Evolutionary conservation across 805 yeast species (phyloP), one percentile per base, ranked within the genome.

Genomic region (Pichia thaimueangensis): DNA sequence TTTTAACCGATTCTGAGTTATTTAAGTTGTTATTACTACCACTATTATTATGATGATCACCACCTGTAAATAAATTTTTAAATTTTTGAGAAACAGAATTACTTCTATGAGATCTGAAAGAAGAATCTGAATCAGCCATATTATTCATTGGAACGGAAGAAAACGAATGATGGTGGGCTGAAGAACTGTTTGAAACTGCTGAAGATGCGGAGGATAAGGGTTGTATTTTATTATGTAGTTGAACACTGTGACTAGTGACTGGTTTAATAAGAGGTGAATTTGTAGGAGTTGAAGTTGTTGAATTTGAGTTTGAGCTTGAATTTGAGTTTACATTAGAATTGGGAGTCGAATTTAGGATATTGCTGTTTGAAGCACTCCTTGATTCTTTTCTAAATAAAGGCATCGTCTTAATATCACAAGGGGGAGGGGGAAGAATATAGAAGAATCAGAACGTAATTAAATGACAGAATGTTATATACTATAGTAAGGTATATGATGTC

Each of bases 11-110:
- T 7, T 17, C 25, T n/a, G 15, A 11, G 8, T 4, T 10, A 33
- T 41, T 46, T 15, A 23, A 29, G 10, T 45, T 31, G 24, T 36
- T 36, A 25, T 9, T 17, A 17, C 29, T 20, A 11, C 12, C 23
- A 19, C 19, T 22, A 10, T 11, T 28, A 17, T 20, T 29, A 24
- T 17, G 15, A 8, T 31, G 31, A 20, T 19, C 13, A 30, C 23
- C 41, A 31, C 23, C 23, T 22, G 43, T 32, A 21, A 62, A 62
- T 9, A 62, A 36, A 38, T 47, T 57, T 46, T 59, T 60, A 31
- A 62, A 57, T 41, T 56, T 54, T 29, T 55, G 57, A 11, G 63
- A 52, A 43, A 62, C 52, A 4, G 67, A 61, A 31, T 62, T 51
- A 19, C 54, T 45, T 31, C 65, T 43, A 19, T 41, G 41, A n/a